These are phyloP conservation scores for Casuarina glauca DNA, from an alignment of 306 rosid genomes.

Conservation along the genomic window DNA sequence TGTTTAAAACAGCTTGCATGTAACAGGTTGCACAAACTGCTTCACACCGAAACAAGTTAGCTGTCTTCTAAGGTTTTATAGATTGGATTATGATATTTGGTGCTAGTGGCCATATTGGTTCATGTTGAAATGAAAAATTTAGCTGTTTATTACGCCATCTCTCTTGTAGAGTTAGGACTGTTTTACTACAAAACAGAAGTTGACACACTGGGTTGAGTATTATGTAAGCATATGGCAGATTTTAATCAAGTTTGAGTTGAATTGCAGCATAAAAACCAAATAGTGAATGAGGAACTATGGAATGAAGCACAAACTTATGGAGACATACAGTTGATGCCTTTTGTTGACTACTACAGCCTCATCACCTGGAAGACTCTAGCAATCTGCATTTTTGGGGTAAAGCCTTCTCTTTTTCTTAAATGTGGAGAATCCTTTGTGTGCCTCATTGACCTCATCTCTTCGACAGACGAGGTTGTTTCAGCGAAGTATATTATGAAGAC, in stretches of 20 bases:
- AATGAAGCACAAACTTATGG: constrained; percentile 87
- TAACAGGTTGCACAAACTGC: constrained; percentile 1
- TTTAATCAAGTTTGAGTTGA: constrained; percentile 32
- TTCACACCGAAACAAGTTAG: neutral
- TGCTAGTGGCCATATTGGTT: constrained; percentile 13
- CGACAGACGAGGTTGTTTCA: constrained; percentile 91
- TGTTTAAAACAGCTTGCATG: constrained; percentile 1
- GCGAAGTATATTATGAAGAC: constrained; percentile 97
- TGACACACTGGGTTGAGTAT: constrained; percentile 3
- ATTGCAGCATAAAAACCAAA: constrained; percentile 87
- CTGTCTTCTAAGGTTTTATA: neutral
- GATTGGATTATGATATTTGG: constrained; percentile 10
- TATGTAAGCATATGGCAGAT: constrained; percentile 18
- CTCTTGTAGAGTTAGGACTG: constrained; percentile 2
- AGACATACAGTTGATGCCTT: constrained; percentile 96
- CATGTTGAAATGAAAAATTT: constrained; percentile 17
- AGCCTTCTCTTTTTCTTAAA: constrained; percentile 32
- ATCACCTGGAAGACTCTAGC: constrained; percentile 98
- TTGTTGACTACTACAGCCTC: constrained; percentile 94
- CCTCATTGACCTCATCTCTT: constrained; percentile 39
- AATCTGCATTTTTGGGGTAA: constrained; percentile 95
- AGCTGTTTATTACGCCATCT: neutral
- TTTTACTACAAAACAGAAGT: constrained; percentile 16
- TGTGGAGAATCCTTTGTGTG: constrained; percentile 19
- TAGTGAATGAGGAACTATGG: constrained; percentile 96